Conservation (phyloP, 768 basidiomycete genomes). For the Lactifluus subvellereus region DNA sequence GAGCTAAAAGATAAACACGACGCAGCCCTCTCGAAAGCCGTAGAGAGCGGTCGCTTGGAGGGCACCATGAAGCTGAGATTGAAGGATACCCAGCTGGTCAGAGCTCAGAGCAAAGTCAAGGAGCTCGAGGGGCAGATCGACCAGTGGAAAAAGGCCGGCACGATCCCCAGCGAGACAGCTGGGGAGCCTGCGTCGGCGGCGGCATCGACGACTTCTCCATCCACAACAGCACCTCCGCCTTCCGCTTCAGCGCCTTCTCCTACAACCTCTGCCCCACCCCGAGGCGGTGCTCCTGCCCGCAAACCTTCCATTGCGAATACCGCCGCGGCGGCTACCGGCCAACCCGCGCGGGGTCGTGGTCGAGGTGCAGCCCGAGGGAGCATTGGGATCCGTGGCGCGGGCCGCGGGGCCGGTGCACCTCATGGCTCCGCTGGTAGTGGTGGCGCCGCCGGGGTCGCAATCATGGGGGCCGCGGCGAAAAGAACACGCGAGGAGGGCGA, state of each 20-base stretch:
- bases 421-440: neutral
- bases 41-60: conserved; percentile 67
- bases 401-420: conserved; percentile 9
- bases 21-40: conserved; percentile 56
- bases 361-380: conserved; percentile 12
- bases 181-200: neutral
- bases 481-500: conserved; percentile 24
- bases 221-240: conserved; percentile 21
- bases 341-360: conserved; percentile 20
- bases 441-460: conserved; percentile 11
- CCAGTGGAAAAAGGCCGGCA: conserved; percentile 48
- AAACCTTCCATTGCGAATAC: conserved; percentile 4
- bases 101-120: conserved; percentile 55
- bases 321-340: neutral
- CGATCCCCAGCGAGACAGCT: conserved; percentile 30
- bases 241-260: conserved; percentile 30
- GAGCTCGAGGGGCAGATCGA: conserved; percentile 60
- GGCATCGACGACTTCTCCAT: conserved; percentile 11
- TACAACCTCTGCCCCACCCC: conserved; percentile 24
- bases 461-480: conserved; percentile 24
- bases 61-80: conserved; percentile 53
- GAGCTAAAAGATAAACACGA: conserved; percentile 42
- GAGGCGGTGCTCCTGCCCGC: conserved; percentile 4
- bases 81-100: conserved; percentile 66
- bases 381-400: conserved; percentile 20